Evolutionary conservation across 2,329 filamentous ascomycete genomes (phyloP), one percentile per base, ranked within the genome.

Genomic region (Verticillium alfalfae): DNA sequence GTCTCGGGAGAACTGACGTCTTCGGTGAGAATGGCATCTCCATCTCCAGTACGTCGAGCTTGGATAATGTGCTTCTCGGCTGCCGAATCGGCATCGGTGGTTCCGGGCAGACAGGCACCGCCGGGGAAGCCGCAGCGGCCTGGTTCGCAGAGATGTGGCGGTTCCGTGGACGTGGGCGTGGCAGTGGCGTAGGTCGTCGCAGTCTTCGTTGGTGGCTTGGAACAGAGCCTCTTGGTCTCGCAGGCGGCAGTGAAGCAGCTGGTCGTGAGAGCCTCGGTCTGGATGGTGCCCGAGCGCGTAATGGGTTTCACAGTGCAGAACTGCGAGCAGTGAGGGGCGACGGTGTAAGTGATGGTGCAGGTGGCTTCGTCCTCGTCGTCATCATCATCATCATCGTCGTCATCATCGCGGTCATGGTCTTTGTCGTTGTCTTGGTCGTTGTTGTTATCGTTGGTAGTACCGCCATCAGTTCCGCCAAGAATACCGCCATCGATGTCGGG

Each of bases 291-390:
- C 8, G 49, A 38, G 13, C 31, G 41, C 10, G 56, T 59, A 6
- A 65, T 52, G 1, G 56, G 60, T 7, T 58, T 57, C 34, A 65
- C 63, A 15, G 62, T 56, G 41, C 62, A 65, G 10, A 60, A 58
- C n/a, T 62, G 63, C 8, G 63, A 64, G 56, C 63, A 65, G 36
- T 65, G 58, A 37, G 63, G 63, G 10, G 63, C 63, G 18, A 65
- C 10, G 5, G 63, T 64, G 52, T 60, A 62, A 4, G 59, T 58
- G 16, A 18, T 31, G 5, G 63, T 41, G 56, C 63, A 65, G 3
- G 62, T 64, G 2, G 63, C 12, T 37, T 55, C 56, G 6, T 59
- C 36, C 22, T 34, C 37, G 18, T 58, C 37, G 45, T 61, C 59
- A 5, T 62, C 38, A 22, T 63, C 57, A 31, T 56, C 37, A 4